Conservation (phyloP, 2,329 filamentous ascomycete species). For the Epichloe coenophiala region DNA sequence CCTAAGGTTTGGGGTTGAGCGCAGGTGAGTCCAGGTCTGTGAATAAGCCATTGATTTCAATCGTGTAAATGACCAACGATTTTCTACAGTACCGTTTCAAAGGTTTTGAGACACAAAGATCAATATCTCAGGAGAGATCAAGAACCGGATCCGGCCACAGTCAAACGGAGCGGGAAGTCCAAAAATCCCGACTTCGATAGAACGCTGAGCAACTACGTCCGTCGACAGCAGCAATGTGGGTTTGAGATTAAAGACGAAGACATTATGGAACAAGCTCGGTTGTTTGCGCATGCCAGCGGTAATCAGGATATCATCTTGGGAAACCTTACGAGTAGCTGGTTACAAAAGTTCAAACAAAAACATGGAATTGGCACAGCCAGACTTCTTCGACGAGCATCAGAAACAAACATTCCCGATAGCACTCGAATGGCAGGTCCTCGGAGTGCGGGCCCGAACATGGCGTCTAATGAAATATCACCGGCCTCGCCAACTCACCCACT, state of each 20-base stretch:
- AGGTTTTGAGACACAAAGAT: constrained; percentile 87
- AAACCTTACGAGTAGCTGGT: constrained; percentile 62
- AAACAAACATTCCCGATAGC: constrained; percentile 59
- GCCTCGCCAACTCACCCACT: constrained; percentile 53
- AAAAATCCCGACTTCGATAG: constrained; percentile 86
- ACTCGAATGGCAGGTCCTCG: constrained; percentile 32
- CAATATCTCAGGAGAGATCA: constrained; percentile 81
- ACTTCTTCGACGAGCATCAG: constrained; percentile 43
- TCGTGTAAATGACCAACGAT: background rate
- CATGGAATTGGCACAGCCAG: constrained; percentile 44
- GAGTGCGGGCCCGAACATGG: constrained; percentile 19
- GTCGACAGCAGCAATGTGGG: constrained; percentile 67
- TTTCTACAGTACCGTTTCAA: constrained; percentile 76
- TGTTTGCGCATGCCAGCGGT: constrained; percentile 60
- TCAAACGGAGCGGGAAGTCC: constrained; percentile 63
- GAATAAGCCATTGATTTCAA: background rate
- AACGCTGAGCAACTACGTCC: constrained; percentile 75
- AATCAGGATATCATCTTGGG: constrained; percentile 59
- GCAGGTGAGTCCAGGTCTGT: constrained; percentile 54
- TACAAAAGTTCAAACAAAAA: constrained; percentile 93
- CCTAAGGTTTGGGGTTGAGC: constrained; percentile 85
- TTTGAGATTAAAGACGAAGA: constrained; percentile 62
- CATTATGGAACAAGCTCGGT: constrained; percentile 70
- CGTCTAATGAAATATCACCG: constrained; percentile 51
- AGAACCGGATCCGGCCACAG: constrained; percentile 42